Evolutionary conservation across 2,329 filamentous ascomycete genomes (phyloP), one percentile per base, ranked within the genome.

Genomic region (Neofusicoccum parvum): DNA sequence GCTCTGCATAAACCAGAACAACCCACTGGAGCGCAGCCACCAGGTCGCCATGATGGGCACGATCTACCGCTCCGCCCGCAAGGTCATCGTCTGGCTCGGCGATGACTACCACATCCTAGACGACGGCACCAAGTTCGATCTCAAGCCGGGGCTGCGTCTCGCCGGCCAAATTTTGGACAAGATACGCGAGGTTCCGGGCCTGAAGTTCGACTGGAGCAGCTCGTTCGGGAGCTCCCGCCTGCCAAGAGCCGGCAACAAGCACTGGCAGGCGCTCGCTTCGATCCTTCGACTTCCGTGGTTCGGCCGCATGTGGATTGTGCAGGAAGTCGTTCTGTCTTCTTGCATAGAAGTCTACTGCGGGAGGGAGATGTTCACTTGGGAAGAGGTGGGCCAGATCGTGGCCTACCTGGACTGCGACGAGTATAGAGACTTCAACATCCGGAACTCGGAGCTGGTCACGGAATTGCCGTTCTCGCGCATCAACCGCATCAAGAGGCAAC

Each of bases 51-150:
- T 73, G 41, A 75, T 74, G 73, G 62, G 70, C 34, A 63, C 68
- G 15, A 75, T 75, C 14, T 75, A 74, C 51, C 67, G 67, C 49
- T 65, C 58, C 64, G 71, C 73, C 10, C 50, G 69, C 17, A 68
- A 69, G 32, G 71, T 72, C 54, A 63, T 75, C 6, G 70, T 74
- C 4, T 76, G 73, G 74, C 67, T 76, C 11, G 74, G 73, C 32
- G 70, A 72, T 34, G 72, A 74, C 59, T 71, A 73, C 63, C 69
- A 70, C 15, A 71, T 69, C 41, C 72, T 70, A 1, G 45, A 66
- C 20, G 72, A 75, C 10, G 62, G 51, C 2, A 23, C 41, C 27
- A 58, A 32, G 32, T 5, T 58, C 23, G 36, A 60, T 46, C 46
- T 60, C 15, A 65, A 48, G 46, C 37, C 53, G 7, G 64, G 64